phyloP scores from a whole-genome alignment of 176 grass and related monocot species.

The Oropetium thomaeum region DNA sequence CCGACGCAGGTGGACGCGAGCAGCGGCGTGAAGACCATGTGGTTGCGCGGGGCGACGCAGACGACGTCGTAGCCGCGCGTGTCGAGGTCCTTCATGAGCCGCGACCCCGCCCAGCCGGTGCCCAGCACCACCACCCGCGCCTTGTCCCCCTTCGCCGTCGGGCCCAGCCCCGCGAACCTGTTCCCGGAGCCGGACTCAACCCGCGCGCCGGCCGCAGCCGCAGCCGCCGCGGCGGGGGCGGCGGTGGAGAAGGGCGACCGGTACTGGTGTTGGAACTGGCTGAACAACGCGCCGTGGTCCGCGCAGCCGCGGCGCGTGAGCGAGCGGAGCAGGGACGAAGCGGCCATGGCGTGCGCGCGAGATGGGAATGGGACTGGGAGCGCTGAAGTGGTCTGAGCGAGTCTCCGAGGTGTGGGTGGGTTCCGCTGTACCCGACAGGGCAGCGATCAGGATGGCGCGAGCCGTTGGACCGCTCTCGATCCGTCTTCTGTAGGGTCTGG shows the following conservation, averaged over 20 bases:
- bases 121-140: constrained; percentile 87
- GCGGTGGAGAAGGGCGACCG: constrained; percentile 12
- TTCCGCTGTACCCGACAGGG: constrained; percentile 23
- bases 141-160: constrained; percentile 75
- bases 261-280: not conserved
- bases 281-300: not conserved
- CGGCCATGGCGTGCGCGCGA: constrained; percentile 34
- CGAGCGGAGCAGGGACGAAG: constrained; percentile 33
- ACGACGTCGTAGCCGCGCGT: constrained; percentile 74
- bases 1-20: constrained; percentile 97
- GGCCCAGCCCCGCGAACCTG: constrained; percentile 48
- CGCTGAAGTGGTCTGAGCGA: constrained; percentile 8
- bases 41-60: constrained; percentile 92
- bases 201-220: not conserved
- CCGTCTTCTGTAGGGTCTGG: no score
- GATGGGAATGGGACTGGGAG: constrained; percentile 11
- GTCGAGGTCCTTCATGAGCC: constrained; percentile 90
- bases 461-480: constrained; percentile 33
- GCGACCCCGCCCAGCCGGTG: constrained; percentile 86
- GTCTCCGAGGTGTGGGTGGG: not conserved
- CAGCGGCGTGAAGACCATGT: constrained; percentile 99
- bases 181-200: constrained; percentile 10
- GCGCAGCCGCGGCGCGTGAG: constrained; percentile 19
- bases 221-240: no score
- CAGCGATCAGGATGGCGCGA: not conserved